phyloP scores from a whole-genome alignment of 352 stramenopile genomes.

The Phytophthora brassicae region DNA sequence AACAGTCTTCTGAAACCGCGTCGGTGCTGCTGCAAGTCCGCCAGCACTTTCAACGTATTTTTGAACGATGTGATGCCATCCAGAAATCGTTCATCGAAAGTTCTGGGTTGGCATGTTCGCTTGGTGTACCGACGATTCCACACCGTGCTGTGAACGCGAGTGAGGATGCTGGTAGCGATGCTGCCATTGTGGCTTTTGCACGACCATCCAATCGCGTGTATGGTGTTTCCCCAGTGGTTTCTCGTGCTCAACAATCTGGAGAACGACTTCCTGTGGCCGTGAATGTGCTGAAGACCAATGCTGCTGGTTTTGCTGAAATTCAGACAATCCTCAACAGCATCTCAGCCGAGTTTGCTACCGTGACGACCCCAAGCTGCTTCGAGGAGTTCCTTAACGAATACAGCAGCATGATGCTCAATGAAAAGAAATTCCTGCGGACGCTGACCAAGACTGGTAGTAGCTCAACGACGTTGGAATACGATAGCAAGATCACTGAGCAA shows the following conservation, averaged over 20 bases:
- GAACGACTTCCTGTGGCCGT: constrained; percentile 31
- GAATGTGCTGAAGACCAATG: constrained; percentile 38
- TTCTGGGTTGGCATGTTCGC: constrained; percentile 32
- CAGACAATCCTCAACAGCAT: constrained; percentile 26
- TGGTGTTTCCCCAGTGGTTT: constrained; percentile 58
- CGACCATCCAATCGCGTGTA: constrained; percentile 58
- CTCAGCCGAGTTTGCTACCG: constrained; percentile 28
- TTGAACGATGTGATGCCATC: constrained; percentile 35
- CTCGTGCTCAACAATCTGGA: not conserved
- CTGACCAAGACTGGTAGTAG: constrained; percentile 8
- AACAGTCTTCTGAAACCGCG: constrained; percentile 25
- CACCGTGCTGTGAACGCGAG: constrained; percentile 47
- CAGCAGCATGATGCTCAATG: constrained; percentile 23
- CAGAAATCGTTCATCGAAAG: constrained; percentile 29
- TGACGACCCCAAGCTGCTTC: constrained; percentile 39
- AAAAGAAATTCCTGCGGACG: constrained; percentile 45
- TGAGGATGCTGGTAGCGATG: constrained; percentile 47
- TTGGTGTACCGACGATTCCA: constrained; percentile 64
- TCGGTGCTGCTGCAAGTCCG: constrained; percentile 22
- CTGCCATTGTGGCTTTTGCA: constrained; percentile 56
- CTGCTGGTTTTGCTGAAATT: constrained; percentile 38
- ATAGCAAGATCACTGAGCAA: constrained; percentile 4
- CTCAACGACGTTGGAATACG: not conserved
- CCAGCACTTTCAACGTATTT: constrained; percentile 35
- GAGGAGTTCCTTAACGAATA: constrained; percentile 35